Percentiles rank a stretch among this genome's conserved stretches.
These are phyloP conservation scores for Striga asiatica DNA, from an alignment of 257 asterid species.

Conservation along the genomic window DNA sequence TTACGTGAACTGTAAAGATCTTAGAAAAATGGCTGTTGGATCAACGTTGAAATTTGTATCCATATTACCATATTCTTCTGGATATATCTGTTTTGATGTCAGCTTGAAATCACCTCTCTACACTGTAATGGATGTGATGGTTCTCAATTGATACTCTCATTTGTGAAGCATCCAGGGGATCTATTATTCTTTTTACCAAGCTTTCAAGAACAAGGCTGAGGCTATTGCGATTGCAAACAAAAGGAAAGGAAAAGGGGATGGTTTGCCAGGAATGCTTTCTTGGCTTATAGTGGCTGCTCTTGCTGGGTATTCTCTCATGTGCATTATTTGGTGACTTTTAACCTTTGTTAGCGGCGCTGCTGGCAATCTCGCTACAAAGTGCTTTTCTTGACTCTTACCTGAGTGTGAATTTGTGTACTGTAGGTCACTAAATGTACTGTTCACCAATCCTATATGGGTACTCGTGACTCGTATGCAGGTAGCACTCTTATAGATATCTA, in stretches of 20 bases:
- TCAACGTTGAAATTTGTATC: not conserved
- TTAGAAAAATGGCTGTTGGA: too few relatives aligned
- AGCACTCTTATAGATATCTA: not conserved
- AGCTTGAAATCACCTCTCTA: not conserved
- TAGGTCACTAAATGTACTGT: conserved; percentile 71
- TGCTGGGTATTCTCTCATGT: conserved; percentile 51
- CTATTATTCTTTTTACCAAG: conserved; percentile 79
- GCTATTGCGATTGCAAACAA: conserved; percentile 53
- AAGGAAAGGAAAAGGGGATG: conserved; percentile 63
- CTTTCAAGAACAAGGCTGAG: conserved; percentile 81
- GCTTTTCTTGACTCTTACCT: not conserved
- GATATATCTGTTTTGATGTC: not conserved
- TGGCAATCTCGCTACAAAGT: not conserved
- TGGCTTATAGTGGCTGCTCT: conserved; percentile 92
- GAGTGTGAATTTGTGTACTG: not conserved
- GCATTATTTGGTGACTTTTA: not conserved
- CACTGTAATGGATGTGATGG: not conserved
- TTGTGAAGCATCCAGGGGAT: conserved; percentile 52
- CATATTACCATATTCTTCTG: not conserved
- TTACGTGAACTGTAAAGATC: too few relatives aligned
- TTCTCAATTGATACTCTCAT: conserved; percentile 16
- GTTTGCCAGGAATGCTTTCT: conserved; percentile 82
- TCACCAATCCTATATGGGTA: conserved; percentile 89
- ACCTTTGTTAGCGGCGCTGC: not conserved
- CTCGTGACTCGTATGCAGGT: conserved; percentile 99